Percentiles rank a stretch among this genome's conserved stretches.
Conservation (phyloP, 306 rosid species). For the Benincasa hispida region DNA sequence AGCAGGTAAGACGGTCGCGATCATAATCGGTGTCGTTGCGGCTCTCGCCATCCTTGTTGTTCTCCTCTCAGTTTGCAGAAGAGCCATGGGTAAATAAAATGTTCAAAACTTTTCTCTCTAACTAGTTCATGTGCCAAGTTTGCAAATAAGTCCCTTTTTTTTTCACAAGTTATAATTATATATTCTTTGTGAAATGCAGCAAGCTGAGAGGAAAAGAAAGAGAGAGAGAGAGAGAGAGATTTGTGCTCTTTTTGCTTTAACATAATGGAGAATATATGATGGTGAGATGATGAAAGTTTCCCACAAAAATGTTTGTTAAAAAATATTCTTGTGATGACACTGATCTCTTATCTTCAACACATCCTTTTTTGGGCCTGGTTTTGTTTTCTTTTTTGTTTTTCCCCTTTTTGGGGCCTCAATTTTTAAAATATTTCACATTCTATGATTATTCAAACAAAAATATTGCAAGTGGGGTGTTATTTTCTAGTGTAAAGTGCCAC, state of each 20-base stretch:
- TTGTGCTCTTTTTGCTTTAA: conserved; percentile 3
- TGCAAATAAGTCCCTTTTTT: background rate
- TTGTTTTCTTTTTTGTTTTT: background rate
- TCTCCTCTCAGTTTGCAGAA: conserved; percentile 76
- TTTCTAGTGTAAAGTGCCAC: background rate
- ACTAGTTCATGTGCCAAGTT: background rate
- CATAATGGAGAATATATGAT: background rate
- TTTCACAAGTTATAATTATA: background rate
- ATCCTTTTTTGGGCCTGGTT: background rate
- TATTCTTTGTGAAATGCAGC: background rate
- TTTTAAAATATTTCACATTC: background rate
- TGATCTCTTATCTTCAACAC: background rate
- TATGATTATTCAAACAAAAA: background rate
- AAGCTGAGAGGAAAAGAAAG: background rate
- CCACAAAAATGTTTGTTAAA: background rate
- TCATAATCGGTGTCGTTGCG: conserved; percentile 60
- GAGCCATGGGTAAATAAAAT: conserved; percentile 38
- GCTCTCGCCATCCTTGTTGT: conserved; percentile 65
- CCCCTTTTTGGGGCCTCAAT: background rate
- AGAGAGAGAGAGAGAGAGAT: conserved; percentile 1
- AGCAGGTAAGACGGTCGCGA: conserved; percentile 70
- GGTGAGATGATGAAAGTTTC: background rate
- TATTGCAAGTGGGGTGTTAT: background rate
- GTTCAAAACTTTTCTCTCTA: background rate
- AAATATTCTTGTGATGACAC: background rate